Percentiles rank a stretch among this genome's conserved stretches.
Evolutionary conservation across 202 grass and related monocot genomes (phyloP).

Genomic region (Schoenoplectus triqueter): DNA sequence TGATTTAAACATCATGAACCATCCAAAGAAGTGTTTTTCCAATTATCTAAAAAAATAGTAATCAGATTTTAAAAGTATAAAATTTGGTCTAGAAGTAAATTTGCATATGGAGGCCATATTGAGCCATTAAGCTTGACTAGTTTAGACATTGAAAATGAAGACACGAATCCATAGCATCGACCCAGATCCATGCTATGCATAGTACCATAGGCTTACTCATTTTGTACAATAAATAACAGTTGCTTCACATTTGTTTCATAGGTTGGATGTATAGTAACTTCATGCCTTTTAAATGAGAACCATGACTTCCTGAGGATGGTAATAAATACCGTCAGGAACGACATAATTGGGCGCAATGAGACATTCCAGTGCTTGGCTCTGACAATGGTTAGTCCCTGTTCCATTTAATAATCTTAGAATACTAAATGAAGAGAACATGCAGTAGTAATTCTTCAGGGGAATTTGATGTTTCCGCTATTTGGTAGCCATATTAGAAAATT

Average conservation of each 20-base stretch:
- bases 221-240: constrained; percentile 9
- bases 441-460: not conserved
- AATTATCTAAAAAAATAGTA: too few relatives aligned
- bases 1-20: too few relatives aligned
- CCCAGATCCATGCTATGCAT: too few relatives aligned
- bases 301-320: constrained; percentile 97
- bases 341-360: constrained; percentile 98
- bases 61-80: too few relatives aligned
- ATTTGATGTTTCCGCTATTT: constrained; percentile 30
- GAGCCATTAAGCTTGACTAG: too few relatives aligned
- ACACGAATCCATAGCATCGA: too few relatives aligned
- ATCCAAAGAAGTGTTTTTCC: too few relatives aligned
- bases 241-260: constrained; percentile 39
- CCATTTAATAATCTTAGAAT: constrained; percentile 31
- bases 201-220: too few relatives aligned
- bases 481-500: not conserved
- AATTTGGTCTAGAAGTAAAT: too few relatives aligned
- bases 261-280: constrained; percentile 99
- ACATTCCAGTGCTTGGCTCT: constrained; percentile 97
- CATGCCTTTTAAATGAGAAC: constrained; percentile 92
- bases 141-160: too few relatives aligned
- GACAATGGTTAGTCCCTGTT: constrained; percentile 78
- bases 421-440: not conserved
- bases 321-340: constrained; percentile 99
- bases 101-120: too few relatives aligned